These are phyloP conservation scores for Tarenaya hassleriana DNA, from an alignment of 345 rosid species.

Conservation along the genomic window DNA sequence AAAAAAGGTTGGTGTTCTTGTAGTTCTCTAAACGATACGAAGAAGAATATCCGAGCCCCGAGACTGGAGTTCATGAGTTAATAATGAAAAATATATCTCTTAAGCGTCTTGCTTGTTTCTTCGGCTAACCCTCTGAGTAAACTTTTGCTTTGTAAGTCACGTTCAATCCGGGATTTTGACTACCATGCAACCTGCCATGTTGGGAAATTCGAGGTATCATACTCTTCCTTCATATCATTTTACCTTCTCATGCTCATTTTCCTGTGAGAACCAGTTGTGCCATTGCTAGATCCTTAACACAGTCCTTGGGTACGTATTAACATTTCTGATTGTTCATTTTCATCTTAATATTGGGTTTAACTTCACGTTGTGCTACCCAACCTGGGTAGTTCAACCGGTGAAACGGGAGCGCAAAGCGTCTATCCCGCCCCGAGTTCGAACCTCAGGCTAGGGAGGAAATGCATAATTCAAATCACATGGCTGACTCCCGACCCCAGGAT, in stretches of 20 bases:
- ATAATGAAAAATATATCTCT: neutral
- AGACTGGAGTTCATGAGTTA: constrained; percentile 5
- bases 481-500: no score
- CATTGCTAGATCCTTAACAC: constrained; percentile 7
- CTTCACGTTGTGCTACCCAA: no score
- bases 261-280: constrained; percentile 6
- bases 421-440: no score
- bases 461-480: no score
- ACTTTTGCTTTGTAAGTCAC: constrained; percentile 45
- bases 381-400: no score
- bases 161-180: constrained; percentile 82
- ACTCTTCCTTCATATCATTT: constrained; percentile 3
- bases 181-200: constrained; percentile 72
- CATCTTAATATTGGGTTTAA: constrained; percentile 3
- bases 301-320: no score
- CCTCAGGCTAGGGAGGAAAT: no score
- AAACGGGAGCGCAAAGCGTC: no score
- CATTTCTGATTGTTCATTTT: constrained; percentile 7
- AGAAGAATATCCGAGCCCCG: neutral
- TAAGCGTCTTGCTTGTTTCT: neutral
- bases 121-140: constrained; percentile 14
- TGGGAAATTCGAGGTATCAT: constrained; percentile 76
- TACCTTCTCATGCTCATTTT: constrained; percentile 3
- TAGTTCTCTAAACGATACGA: neutral
- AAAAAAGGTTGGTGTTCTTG: constrained; percentile 46